phyloP scores from a whole-genome alignment of 1,284 basidiomycete species.

The Malassezia sp. region DNA sequence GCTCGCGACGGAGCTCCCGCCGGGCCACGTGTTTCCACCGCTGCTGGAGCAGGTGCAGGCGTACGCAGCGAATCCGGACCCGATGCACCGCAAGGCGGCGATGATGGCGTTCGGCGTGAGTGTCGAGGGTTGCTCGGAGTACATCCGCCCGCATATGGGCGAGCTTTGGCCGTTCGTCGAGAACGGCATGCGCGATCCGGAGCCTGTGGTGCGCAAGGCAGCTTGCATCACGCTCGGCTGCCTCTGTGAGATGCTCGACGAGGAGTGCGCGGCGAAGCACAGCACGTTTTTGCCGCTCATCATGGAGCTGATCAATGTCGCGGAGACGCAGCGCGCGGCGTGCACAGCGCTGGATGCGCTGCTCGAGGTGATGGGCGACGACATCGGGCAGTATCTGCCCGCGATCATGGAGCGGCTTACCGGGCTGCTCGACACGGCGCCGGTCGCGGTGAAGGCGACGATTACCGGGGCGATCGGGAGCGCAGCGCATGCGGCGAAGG shows the following conservation, averaged over 20 bases:
- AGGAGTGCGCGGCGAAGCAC: constrained; percentile 79
- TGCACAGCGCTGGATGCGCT: constrained; percentile 94
- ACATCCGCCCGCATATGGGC: constrained; percentile 82
- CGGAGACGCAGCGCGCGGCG: constrained; percentile 75
- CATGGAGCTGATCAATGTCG: constrained; percentile 65
- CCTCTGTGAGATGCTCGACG: constrained; percentile 93
- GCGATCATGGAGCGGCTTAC: constrained; percentile 92
- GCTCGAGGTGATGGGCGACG: constrained; percentile 84
- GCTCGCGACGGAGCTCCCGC: constrained; percentile 84
- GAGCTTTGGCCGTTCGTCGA: constrained; percentile 93
- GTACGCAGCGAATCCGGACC: constrained; percentile 42
- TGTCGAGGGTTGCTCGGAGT: constrained; percentile 96
- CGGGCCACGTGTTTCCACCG: constrained; percentile 89
- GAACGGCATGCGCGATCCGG: constrained; percentile 69
- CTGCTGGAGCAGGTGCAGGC: constrained; percentile 56
- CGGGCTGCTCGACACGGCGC: constrained; percentile 74
- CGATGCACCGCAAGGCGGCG: constrained; percentile 71
- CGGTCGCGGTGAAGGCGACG: constrained; percentile 77
- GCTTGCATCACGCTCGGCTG: constrained; percentile 90
- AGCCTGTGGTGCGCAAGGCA: constrained; percentile 80
- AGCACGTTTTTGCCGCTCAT: constrained; percentile 65
- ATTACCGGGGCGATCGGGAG: constrained; percentile 96
- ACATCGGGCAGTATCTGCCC: constrained; percentile 77
- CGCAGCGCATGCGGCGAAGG: constrained; percentile 93
- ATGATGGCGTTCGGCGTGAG: constrained; percentile 91